Evolutionary conservation across 169 alveolate genomes (phyloP).

Genomic region (Cryptosporidium ubiquitum): DNA sequence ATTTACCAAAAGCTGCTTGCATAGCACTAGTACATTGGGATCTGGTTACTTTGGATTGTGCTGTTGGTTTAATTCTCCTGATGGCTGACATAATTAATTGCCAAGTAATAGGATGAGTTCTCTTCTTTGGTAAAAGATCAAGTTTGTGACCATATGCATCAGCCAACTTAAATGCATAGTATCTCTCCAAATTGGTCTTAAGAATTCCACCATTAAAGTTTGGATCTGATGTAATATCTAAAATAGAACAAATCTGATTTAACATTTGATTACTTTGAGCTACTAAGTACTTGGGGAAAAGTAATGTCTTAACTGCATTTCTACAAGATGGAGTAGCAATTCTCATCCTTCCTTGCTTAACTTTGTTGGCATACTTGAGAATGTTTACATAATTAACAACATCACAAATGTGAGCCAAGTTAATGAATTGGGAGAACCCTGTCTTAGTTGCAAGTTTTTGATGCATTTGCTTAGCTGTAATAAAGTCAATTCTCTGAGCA

Average conservation of each 20-base stretch:
- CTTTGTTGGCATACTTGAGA: slow-evolving; percentile 61
- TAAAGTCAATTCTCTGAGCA: slow-evolving; percentile 64
- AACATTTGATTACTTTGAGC: slow-evolving; percentile 57
- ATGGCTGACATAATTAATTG: slow-evolving; percentile 40
- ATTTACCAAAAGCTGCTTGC: slow-evolving; percentile 63
- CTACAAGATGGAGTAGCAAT: slow-evolving; percentile 71
- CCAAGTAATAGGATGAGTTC: slow-evolving; percentile 65
- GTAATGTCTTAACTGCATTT: slow-evolving; percentile 53
- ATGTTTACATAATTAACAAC: slow-evolving; percentile 61
- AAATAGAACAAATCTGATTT: slow-evolving; percentile 18
- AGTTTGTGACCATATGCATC: slow-evolving; percentile 61
- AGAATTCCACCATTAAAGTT: slow-evolving; percentile 60
- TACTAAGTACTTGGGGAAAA: slow-evolving; percentile 47
- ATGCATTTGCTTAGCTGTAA: slow-evolving; percentile 55
- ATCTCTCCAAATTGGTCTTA: slow-evolving; percentile 55
- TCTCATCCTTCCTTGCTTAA: slow-evolving; percentile 51
- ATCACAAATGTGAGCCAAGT: slow-evolving; percentile 64
- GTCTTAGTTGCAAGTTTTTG: slow-evolving; percentile 54
- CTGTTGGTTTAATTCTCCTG: slow-evolving; percentile 17
- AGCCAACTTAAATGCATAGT: slow-evolving; percentile 54
- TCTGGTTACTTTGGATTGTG: slow-evolving; percentile 7
- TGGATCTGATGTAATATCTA: slow-evolving; percentile 61
- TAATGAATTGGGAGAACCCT: slow-evolving; percentile 11
- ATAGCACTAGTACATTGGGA: slow-evolving; percentile 54
- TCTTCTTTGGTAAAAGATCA: slow-evolving; percentile 52